These are phyloP conservation scores for Coniochaeta pulveracea DNA, from an alignment of 2,329 filamentous ascomycete genomes.

Conservation along the genomic window DNA sequence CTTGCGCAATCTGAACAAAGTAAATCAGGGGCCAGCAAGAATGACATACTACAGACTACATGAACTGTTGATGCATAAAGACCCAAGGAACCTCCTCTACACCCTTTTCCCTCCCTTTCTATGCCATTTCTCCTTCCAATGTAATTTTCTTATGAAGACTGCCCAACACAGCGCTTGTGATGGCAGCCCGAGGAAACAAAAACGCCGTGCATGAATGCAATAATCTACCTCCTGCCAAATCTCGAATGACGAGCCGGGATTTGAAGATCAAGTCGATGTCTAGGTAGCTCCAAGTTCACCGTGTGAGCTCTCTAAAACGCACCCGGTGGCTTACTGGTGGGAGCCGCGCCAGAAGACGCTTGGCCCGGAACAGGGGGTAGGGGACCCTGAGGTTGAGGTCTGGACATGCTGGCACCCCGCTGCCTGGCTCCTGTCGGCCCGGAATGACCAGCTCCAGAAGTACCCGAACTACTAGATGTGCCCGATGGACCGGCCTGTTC, in stretches of 20 bases:
- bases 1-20: no score
- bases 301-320: background rate
- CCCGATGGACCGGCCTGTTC: background rate
- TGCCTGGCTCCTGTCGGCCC: background rate
- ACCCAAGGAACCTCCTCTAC: no score
- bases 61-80: no score
- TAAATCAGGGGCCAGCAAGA: no score
- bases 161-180: conserved; percentile 1
- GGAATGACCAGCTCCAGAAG: no score
- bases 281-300: background rate
- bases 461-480: background rate
- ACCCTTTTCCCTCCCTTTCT: background rate
- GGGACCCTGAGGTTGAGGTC: background rate
- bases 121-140: no score
- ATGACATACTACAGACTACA: no score
- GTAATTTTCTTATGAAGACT: background rate
- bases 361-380: no score
- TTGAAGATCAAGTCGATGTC: background rate
- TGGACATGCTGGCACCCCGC: conserved; percentile 2
- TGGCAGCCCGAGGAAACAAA: background rate
- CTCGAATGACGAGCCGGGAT: conserved; percentile 2
- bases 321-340: no score
- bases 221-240: background rate
- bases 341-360: no score
- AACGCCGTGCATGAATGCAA: background rate